Conservation (phyloP, 768 basidiomycete genomes). For the Boletales sp. region DNA sequence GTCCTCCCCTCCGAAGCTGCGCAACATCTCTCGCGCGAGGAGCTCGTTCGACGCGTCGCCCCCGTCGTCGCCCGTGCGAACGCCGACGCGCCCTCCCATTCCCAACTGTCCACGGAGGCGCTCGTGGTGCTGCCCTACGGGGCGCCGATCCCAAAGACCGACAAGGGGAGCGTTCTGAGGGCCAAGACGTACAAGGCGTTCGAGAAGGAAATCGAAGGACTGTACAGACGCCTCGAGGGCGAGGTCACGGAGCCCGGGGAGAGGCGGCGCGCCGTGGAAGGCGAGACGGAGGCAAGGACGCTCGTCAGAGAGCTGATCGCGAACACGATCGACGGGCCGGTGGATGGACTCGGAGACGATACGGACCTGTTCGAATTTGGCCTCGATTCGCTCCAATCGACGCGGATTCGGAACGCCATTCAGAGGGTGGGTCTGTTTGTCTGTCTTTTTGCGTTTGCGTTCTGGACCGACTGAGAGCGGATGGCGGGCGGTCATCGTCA, state of each 20-base stretch:
- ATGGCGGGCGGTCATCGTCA: not conserved
- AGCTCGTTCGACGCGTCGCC: conserved; percentile 32
- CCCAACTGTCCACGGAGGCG: conserved; percentile 48
- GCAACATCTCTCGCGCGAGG: conserved; percentile 21
- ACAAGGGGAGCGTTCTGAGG: conserved; percentile 50
- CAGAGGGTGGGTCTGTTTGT: conserved; percentile 35
- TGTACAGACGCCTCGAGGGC: conserved; percentile 42
- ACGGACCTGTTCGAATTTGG: conserved; percentile 47
- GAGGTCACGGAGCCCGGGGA: conserved; percentile 26
- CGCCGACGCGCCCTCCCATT: conserved; percentile 48
- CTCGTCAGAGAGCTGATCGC: too few species aligned
- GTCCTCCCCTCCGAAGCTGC: conserved; percentile 46
- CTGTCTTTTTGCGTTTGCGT: conserved; percentile 27
- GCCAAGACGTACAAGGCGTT: conserved; percentile 50
- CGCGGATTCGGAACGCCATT: conserved; percentile 46
- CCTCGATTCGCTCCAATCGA: conserved; percentile 51
- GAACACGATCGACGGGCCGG: too few species aligned
- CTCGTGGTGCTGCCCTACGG: conserved; percentile 45
- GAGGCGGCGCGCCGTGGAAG: conserved; percentile 9
- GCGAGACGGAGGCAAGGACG: not conserved
- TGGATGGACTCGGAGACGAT: conserved; percentile 15
- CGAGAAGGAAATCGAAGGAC: conserved; percentile 39
- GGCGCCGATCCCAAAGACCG: conserved; percentile 47
- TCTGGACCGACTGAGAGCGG: conserved; percentile 16
- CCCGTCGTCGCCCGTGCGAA: conserved; percentile 50